Evolutionary conservation across 2,329 filamentous ascomycete species (phyloP), one percentile per base, ranked within the genome.

Genomic region (Emydomyces testavorans): DNA sequence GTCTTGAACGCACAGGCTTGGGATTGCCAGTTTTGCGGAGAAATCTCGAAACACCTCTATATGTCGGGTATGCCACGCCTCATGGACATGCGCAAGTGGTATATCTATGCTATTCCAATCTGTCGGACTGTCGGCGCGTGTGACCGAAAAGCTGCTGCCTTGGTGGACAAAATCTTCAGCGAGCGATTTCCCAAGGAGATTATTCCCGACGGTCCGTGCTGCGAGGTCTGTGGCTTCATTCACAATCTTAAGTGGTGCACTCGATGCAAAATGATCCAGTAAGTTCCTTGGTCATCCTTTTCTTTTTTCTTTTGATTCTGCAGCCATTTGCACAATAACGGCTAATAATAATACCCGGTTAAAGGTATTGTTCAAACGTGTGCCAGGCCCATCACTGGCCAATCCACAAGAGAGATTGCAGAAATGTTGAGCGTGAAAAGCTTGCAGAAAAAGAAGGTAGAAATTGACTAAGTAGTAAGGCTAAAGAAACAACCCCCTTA

Each of bases 1-100:
- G n/a, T 48, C 15, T 43, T 48, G 37, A 8, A 37, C 23, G 28
- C 46, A 8, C 46, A 43, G 38, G 11, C 23, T 13, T 48, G 46
- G 46, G 46, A 48, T n/a, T 48, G 46, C 26, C 46, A 48, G 16
- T 48, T 48, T 29, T 48, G 46, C 31, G 46, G 46, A 1, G 29
- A 48, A 16, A 29, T 48, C 26, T 41, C 46, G 3, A 48, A 43
- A 15, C n/a, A 48, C 11, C 23, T 48, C 2, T 42, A 36, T 20
- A 41, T 48, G 37, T 48, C 46, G 15, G 46, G 46, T 11, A 41
- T 48, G 46, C 46, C 46, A 13, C 46, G 46, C 11, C 37, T 48
- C 11, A 48, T 42, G 37, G 31, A 37, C 11, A 24, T 36, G 20
- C 37, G 46, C 3, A 42, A 23, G 24, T 48, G 46, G 46, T 37